Conservation (phyloP, 257 asterid genomes). For the Penstemon eatonii region DNA sequence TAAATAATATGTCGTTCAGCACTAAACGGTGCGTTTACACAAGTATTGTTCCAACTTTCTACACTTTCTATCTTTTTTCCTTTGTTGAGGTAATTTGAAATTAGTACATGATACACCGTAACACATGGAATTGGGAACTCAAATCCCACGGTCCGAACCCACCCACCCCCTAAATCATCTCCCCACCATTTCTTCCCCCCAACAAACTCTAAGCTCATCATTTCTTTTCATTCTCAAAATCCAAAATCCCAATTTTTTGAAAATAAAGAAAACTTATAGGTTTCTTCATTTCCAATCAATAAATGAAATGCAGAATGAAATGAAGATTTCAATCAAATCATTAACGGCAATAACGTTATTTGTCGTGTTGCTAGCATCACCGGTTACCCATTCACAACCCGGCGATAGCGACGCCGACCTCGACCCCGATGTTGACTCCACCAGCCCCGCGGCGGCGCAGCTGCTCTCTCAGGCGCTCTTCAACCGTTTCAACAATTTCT, state of each 20-base stretch:
- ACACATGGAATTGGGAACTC: slow-evolving; percentile 20
- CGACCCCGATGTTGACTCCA: neutral
- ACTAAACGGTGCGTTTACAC: too few relatives aligned
- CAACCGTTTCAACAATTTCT: slow-evolving; percentile 61
- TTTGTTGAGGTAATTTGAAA: too few relatives aligned
- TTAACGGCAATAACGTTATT: slow-evolving; percentile 18
- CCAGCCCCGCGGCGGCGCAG: slow-evolving; percentile 44
- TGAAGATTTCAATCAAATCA: slow-evolving; percentile 35
- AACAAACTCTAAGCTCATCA: slow-evolving; percentile 32
- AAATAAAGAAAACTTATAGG: neutral
- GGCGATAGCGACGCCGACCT: neutral
- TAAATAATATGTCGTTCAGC: too few relatives aligned
- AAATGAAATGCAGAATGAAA: slow-evolving; percentile 31
- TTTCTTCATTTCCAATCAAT: slow-evolving; percentile 4
- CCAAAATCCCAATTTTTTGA: neutral
- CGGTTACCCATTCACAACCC: slow-evolving; percentile 29
- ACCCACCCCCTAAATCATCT: slow-evolving; percentile 57
- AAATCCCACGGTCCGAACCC: slow-evolving; percentile 37
- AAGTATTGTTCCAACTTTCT: too few relatives aligned
- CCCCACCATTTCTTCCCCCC: slow-evolving; percentile 81
- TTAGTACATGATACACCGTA: neutral
- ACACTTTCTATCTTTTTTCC: too few relatives aligned
- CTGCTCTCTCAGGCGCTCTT: slow-evolving; percentile 52
- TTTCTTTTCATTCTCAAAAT: slow-evolving; percentile 1
- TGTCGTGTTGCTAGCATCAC: slow-evolving; percentile 14